Evolutionary conservation across 2,329 filamentous ascomycete genomes (phyloP), one percentile per base, ranked within the genome.

Genomic region (Macrophomina pseudophaseolina): DNA sequence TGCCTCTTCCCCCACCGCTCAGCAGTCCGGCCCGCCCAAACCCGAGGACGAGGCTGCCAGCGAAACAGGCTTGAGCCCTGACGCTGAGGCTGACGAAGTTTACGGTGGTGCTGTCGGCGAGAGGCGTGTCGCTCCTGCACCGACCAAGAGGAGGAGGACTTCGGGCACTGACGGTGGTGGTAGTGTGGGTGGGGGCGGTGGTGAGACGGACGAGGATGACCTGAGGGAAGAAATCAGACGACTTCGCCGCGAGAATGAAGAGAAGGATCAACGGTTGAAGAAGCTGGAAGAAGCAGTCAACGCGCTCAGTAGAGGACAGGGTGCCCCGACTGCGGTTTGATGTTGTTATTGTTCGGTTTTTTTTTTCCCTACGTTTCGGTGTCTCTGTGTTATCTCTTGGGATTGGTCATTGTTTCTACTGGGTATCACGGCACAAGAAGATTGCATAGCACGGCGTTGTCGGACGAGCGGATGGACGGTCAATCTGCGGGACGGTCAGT

Each of bases 161-260:
- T 73, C 74, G 53, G 73, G 74, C 58, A 72, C 71, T 28, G 73
- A 70, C 16, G 42, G 73, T 28, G 69, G 69, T 14, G 52, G 63
- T 40, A 51, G 42, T 33, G 12, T 56, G 3, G 56, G 53, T 49
- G 53, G 48, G 9, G 70, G 70, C 14, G 71, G 69, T 52, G 73
- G 73, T 30, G 74, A 76, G 18, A 60, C 65, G 32, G 75, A 78
- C 6, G 52, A 69, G 8, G 73, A 74, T 12, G 71, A 76, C 46
- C 72, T 82, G 28, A 74, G 76, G 65, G 70, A 71, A 7, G 78
- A 82, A 69, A 70, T 82, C 58, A 79, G 79, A 73, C 73, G 79
- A 28, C 72, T 84, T 28, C 74, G 77, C 38, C 71, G 71, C 11
- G 78, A 82, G 67, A 79, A 79, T 66, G 76, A 78, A 35, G 76